Base-by-base conservation (phyloP, 1,139 yeast genomes). In the Candida sanyaensis region DNA sequence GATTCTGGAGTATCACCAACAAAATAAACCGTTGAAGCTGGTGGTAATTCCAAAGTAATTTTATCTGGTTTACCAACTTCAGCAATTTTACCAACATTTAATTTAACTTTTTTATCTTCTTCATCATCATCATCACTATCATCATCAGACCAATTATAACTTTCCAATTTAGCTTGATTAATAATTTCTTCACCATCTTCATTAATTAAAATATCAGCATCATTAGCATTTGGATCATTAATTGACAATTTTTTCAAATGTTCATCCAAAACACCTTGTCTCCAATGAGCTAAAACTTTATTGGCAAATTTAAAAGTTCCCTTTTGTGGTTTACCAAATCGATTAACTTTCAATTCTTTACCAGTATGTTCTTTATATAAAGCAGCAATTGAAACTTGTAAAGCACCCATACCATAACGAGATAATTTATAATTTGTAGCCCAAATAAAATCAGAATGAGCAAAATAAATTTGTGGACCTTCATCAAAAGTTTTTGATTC, bases 1-100 rank as follows among this genome's bases (percentile, higher is more conserved):
- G 92, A 85, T 66, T 88, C 96, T 12, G 96, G 96, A n/a, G 96
- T 88, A 64, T 88, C 96, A 56, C 96, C 96, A 43, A 88, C 95
- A 71, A 88, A 88, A 65, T 88, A 88, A 17, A 88, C 95, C 0
- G 93, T 86, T 5, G 90, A 84, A 2, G 93, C 91, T 10, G 92
- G 91, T 10, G 95, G 95, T 54, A 87, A 72, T 54, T 84, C 84
- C 57, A 83, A 71, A 30, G 75, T 71, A 52, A 75, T 75, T 49
- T 72, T 60, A 30, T 73, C 78, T 42, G 61, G 60, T 48, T 64
- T 66, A 37, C 62, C 66, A 37, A 60, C 66, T 44, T 64, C 65
- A 28, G 65, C 73, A 26, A 69, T 66, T 38, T 65, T 69, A 29
- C 60, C 66, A 17, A 69, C 69, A 12, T 65, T 48, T 34, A 45